Base-by-base conservation (phyloP, 2,329 filamentous ascomycete genomes). In the Sclerotinia nivalis region DNA sequence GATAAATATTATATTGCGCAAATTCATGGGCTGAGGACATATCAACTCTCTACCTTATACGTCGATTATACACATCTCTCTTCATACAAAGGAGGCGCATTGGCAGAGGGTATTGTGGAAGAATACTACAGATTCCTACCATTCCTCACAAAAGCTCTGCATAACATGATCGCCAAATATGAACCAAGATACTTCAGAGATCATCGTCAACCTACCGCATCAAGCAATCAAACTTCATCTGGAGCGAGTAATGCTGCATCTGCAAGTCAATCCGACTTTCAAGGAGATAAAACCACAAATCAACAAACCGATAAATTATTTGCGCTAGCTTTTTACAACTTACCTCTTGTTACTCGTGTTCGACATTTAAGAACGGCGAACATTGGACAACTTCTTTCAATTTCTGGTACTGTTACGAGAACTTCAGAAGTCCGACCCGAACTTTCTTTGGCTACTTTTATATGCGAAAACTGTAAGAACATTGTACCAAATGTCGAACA, bases 241-340 rank as follows among this genome's bases (percentile, higher is more conserved):
- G 89, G 86, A 34, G 84, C 84, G 40, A 90, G 88, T 76, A 87
- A 88, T 70, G 82, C 85, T 49, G 88, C 88, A 68, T 87, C 87
- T 10, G 85, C 83, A 49, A 89, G 84, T 76, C 87, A 90, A 76
- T 86, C 87, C 22, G 90, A 92, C 69, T 78, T 74, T 22, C 85
- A 89, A 55, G 87, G 89, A 58, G 88, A 89, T 76, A 91, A 93
- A 81, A 96, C 92, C 43, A 89, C 90, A 69, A 93, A 97, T 79
- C 94, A 97, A 80, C 94, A 97, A 82, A 97, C 96, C 0, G 96
- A 99, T 82, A 97, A 97, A 83, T 85, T 99, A 50, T 98, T 99
- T 80, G 87, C 89, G 0, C 77, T 92, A 37, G 90, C 90, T 7
- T 92, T 92, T 74, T 92, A 92, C 81, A 92, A 92, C 74, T 81